Conservation (phyloP, 495 filamentous ascomycete genomes). For the Mycothermus thermophilus region DNA sequence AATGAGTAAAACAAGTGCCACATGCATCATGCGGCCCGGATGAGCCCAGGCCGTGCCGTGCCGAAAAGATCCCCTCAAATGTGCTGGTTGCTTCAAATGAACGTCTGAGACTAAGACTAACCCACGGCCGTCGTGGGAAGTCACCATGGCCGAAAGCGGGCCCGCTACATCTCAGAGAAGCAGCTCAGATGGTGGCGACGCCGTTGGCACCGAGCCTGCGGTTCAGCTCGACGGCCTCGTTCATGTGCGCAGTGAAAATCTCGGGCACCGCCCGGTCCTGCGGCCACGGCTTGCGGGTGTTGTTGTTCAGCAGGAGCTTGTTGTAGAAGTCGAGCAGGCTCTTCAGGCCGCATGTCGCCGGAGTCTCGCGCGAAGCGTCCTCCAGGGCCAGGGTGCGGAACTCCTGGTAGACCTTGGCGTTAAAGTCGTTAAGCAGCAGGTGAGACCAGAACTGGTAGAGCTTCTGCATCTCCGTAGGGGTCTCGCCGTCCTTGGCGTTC, state of each 20-base stretch:
- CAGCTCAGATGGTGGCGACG: no score
- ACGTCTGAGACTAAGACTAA: no score
- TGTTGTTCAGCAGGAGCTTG: constrained; percentile 12
- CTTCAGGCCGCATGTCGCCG: constrained; percentile 13
- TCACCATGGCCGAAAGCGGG: not conserved
- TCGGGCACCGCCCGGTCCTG: constrained; percentile 13
- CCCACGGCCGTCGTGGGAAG: no score
- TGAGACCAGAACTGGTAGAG: constrained; percentile 72
- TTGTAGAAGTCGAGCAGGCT: constrained; percentile 17
- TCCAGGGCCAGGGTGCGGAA: constrained; percentile 58
- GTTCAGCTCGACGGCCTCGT: constrained; percentile 13
- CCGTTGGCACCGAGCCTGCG: constrained; percentile 3
- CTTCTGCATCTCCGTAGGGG: constrained; percentile 42
- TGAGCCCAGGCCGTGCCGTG: no score
- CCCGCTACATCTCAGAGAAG: no score
- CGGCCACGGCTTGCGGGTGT: constrained; percentile 18
- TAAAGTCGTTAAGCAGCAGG: constrained; percentile 62
- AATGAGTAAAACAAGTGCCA: no score
- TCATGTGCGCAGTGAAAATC: constrained; percentile 15
- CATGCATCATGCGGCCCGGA: no score
- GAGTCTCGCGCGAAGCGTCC: constrained; percentile 34
- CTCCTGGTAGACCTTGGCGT: constrained; percentile 65
- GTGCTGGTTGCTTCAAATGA: no score
- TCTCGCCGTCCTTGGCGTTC: constrained; percentile 32
- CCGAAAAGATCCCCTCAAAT: no score